A percentile compares a stretch with the other conserved stretches of the same genome.
phyloP scores from a whole-genome alignment of 2,329 filamentous ascomycete species.

The Aureobasidium lini region DNA sequence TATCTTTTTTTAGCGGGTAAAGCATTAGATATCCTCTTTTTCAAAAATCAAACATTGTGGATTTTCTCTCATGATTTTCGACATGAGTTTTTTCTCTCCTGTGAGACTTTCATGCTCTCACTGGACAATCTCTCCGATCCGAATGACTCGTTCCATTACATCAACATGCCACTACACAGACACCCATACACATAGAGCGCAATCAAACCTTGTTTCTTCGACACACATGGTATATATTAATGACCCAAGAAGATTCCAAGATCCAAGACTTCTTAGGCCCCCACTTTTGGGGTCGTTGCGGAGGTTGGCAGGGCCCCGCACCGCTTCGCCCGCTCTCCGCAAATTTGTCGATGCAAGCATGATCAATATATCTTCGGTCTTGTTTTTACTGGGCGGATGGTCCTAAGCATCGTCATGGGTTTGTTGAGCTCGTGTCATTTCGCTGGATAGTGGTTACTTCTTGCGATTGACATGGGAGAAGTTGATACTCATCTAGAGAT shows the following conservation, averaged over 20 bases:
- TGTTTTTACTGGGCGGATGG: not conserved
- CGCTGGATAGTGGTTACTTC: too few species aligned
- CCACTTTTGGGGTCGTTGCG: not conserved
- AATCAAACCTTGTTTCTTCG: not conserved
- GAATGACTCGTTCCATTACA: too few species aligned
- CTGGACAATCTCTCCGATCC: too few species aligned
- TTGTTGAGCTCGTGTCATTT: not conserved
- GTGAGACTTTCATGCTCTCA: too few species aligned
- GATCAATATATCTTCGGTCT: not conserved
- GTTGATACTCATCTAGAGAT: too few species aligned
- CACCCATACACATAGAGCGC: not conserved
- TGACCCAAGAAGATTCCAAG: not conserved
- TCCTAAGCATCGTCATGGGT: not conserved
- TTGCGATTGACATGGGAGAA: too few species aligned
- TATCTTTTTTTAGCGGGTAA: not conserved
- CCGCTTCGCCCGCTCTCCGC: not conserved
- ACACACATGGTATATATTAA: not conserved
- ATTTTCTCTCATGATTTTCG: not conserved
- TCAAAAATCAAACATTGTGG: not conserved
- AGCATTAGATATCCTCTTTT: slow-evolving; percentile 5
- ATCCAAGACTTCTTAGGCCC: not conserved
- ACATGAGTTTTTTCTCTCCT: too few species aligned
- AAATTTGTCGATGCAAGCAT: not conserved
- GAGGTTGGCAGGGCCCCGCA: not conserved
- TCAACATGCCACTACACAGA: too few species aligned